Percentiles rank a stretch among this genome's conserved stretches.
phyloP scores from a whole-genome alignment of 1,284 basidiomycete species.

The Marasmius fiardii region DNA sequence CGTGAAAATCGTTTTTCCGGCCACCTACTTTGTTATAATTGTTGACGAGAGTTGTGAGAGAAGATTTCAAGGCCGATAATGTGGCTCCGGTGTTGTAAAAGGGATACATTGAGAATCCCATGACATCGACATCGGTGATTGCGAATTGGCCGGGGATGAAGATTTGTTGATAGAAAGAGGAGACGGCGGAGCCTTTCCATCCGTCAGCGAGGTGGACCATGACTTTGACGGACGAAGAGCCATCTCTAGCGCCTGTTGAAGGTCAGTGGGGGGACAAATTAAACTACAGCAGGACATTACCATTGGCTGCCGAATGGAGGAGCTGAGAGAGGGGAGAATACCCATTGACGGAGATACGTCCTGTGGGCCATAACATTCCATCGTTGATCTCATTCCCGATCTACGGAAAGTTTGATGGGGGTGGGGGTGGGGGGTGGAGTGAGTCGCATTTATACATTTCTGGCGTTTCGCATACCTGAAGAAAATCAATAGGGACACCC shows the following conservation, averaged over 20 bases:
- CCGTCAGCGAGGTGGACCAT: constrained; percentile 65
- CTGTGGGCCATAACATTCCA: constrained; percentile 61
- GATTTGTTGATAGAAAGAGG: constrained; percentile 48
- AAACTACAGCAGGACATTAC: constrained; percentile 30
- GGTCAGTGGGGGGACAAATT: no score
- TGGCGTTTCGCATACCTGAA: constrained; percentile 31
- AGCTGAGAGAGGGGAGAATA: constrained; percentile 55
- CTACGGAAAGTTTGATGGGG: constrained; percentile 22
- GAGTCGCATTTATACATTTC: not conserved
- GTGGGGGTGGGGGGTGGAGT: not conserved
- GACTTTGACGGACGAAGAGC: constrained; percentile 44
- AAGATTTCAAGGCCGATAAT: constrained; percentile 42
- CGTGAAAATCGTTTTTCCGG: no score
- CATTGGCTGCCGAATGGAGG: constrained; percentile 57
- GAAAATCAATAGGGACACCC: constrained; percentile 51
- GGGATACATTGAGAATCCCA: constrained; percentile 65
- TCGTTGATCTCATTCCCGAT: constrained; percentile 64
- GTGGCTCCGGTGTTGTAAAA: constrained; percentile 62
- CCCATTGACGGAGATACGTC: constrained; percentile 50
- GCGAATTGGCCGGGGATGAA: constrained; percentile 52
- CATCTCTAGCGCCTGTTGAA: constrained; percentile 5
- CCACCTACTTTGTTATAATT: constrained; percentile 50
- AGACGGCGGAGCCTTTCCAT: constrained; percentile 47
- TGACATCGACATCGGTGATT: constrained; percentile 49
- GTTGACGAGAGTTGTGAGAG: constrained; percentile 46